Conservation (phyloP, 139 green algal species). For the Tetradesmus obliquus region DNA sequence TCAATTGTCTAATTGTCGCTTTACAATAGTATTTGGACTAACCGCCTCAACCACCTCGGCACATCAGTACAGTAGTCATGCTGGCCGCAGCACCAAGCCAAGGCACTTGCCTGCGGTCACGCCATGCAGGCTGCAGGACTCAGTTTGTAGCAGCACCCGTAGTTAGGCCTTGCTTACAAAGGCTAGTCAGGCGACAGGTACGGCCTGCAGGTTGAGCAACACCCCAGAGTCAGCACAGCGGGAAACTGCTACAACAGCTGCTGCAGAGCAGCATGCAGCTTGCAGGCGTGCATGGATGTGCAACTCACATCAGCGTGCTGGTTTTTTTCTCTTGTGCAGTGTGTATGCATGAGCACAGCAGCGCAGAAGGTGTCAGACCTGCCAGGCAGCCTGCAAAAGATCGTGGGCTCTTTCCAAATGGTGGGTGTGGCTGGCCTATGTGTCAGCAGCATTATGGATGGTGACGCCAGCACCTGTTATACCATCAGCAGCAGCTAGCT, state of each 20-base stretch:
- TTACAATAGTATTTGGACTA: background rate
- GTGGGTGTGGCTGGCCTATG: slow-evolving; percentile 40
- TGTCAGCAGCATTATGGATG: background rate
- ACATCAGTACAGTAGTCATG: background rate
- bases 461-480: too few species aligned
- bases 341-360: slow-evolving; percentile 16
- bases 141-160: background rate
- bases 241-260: background rate
- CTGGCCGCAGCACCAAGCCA: background rate
- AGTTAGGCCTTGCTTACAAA: background rate
- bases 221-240: background rate
- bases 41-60: background rate
- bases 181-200: background rate
- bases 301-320: background rate
- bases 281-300: background rate
- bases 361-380: slow-evolving; percentile 53
- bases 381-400: slow-evolving; percentile 78
- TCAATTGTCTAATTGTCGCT: background rate
- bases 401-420: slow-evolving; percentile 84
- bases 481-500: too few species aligned
- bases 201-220: background rate
- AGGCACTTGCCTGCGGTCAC: background rate
- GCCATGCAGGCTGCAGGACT: background rate
- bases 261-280: background rate
- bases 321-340: background rate